Evolutionary conservation across 176 grass and related monocot species (phyloP), one percentile per base, ranked within the genome.

Genomic region (Triticum monococcum): DNA sequence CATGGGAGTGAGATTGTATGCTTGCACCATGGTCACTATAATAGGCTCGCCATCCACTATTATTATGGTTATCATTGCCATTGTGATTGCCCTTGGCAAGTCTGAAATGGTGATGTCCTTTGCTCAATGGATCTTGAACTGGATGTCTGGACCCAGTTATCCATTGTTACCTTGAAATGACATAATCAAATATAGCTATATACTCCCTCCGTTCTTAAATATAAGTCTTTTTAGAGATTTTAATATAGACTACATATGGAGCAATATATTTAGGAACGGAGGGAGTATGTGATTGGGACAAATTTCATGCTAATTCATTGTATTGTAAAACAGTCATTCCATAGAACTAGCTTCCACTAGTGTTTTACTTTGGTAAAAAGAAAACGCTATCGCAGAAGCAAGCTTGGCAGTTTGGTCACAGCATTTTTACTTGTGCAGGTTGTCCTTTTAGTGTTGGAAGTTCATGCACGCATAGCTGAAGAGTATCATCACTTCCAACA

Each of bases 391-490:
- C 23, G 9, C 41, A 87, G 18, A 35, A 5, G 37, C 45, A 70
- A 80, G 30, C 50, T 20, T 90, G 64, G 31, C 1, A 45, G 12
- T 83, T 81, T 78, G 65, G 48, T 61, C 14, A 84, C 43, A 83
- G 8, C 30, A 28, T 87, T 75, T 85, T 77, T 85, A 57, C 75
- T 6, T 88, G 38, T 85, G 77, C 88, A 99, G 97, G 97, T 99
- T 46, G 92, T 99, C 40, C 88, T 97, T 43, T 89, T 94, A 87
- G 97, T 94, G 80, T 87, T 99, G 87, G 94, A 96, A 89, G 94
- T 99, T 79, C 94, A 99, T 90, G 90, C 97, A 43, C 69, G 90
- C 66, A 95, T 99, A 83, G 94, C 97, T 86, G 77, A 90, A 97
- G 94, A 96, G 78, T 25, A 75, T 88, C 75, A 89, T 83, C 88